Evolutionary conservation across 2,329 filamentous ascomycete species (phyloP), one percentile per base, ranked within the genome.

Genomic region (Cladosporium sp.): DNA sequence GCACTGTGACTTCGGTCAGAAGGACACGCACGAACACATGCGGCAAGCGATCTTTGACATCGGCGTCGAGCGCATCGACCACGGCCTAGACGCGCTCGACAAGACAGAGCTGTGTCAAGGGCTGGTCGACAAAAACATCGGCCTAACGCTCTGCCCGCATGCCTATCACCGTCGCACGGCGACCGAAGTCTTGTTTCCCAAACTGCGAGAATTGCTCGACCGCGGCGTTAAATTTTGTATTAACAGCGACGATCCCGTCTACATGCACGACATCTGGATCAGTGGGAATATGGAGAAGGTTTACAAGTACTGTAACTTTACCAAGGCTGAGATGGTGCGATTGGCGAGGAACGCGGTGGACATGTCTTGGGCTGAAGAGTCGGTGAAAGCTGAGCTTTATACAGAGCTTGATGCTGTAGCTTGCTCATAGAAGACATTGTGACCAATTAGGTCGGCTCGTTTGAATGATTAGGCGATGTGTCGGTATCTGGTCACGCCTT

Each of bases 21-120:
- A 60, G 12, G 57, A 60, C 40, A 60, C 57, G 3, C 57, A 60
- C 28, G 57, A 60, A 16, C 57, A 60, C 28, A 60, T 49, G 14
- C 37, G 57, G 37, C 57, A 60, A 49, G 57, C 35, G 5, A 44
- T 60, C 14, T 60, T 46, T 14, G 35, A 60, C 37, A 49, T 60
- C 37, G 35, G 37, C 23, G 12, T 60, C 0, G 57, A 60, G 8
- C 57, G 57, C 23, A 49, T 60, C 16, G 37, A 60, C n/a, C 23
- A 60, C 12, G 57, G 57, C 16, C 26, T 60, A 1, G 57, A 60
- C 23, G 57, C 37, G 5, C 26, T 60, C n/a, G 35, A 60, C 7
- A 29, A 16, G 11, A 2, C 8, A 3, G 57, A 46, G 23, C n/a
- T 60, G 8, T 21, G 11, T 4, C 26, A 31, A 7, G 57, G 57